Percentiles rank a stretch among this genome's conserved stretches.
Conservation (phyloP, 495 filamentous ascomycete genomes). For the Xylaria scruposa region DNA sequence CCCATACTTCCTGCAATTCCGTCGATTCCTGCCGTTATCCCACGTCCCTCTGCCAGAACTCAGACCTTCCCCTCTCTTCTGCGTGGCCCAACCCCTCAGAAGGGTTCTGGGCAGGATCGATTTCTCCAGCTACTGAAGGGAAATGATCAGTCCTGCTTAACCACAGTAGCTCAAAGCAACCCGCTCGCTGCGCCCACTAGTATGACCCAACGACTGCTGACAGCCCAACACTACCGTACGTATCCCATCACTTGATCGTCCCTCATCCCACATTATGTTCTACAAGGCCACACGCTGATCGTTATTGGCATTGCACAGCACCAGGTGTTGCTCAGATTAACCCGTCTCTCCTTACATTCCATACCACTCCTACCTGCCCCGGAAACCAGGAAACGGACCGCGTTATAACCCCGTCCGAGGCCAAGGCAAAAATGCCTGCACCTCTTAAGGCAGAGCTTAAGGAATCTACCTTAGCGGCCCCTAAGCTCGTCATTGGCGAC, state of each 20-base stretch:
- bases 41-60: not conserved
- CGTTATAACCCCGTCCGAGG: not conserved
- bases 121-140: slow-evolving; percentile 25
- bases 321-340: not conserved
- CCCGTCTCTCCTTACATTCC: slow-evolving; percentile 8
- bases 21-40: not conserved
- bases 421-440: slow-evolving; percentile 6
- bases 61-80: not conserved
- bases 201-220: not conserved
- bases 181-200: not conserved
- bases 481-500: not conserved
- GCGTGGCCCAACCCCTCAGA: slow-evolving; percentile 23
- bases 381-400: not conserved
- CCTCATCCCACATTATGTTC: not conserved
- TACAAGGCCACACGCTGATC: not conserved
- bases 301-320: slow-evolving; percentile 1
- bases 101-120: slow-evolving; percentile 30
- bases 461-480: not conserved
- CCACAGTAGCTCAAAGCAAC: not conserved
- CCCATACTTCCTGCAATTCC: not conserved
- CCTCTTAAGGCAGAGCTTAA: slow-evolving; percentile 7
- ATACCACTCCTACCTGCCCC: not conserved
- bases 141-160: not conserved
- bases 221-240: slow-evolving; percentile 8
- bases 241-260: not conserved